These are phyloP conservation scores for Ramalina intermedia DNA, from an alignment of 495 filamentous ascomycete species.

Conservation along the genomic window DNA sequence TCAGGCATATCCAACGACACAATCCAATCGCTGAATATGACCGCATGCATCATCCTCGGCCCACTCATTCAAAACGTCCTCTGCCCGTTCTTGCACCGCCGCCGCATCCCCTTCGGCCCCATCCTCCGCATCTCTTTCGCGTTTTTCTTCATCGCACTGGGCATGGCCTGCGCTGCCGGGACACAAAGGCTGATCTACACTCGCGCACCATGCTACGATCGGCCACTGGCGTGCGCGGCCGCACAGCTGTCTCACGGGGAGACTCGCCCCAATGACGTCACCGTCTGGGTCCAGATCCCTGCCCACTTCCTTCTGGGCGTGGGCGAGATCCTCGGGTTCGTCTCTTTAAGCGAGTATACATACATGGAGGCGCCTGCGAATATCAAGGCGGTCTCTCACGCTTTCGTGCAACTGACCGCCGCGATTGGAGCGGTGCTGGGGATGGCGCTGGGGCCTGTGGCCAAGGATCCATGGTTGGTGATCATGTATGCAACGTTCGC, in stretches of 20 bases:
- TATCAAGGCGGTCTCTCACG: slow-evolving; percentile 22
- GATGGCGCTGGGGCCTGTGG: slow-evolving; percentile 19
- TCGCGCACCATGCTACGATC: slow-evolving; percentile 35
- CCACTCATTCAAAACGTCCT: slow-evolving; percentile 33
- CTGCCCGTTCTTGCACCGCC: slow-evolving; percentile 27
- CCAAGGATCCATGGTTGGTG: slow-evolving; percentile 26
- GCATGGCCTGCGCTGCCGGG: slow-evolving; percentile 35
- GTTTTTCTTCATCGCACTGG: slow-evolving; percentile 26
- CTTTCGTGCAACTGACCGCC: slow-evolving; percentile 14
- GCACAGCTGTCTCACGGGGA: background rate
- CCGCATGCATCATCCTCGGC: slow-evolving; percentile 30
- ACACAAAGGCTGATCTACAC: slow-evolving; percentile 28
- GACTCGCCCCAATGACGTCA: slow-evolving; percentile 30
- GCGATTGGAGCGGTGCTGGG: slow-evolving; percentile 17
- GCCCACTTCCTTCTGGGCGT: slow-evolving; percentile 48
- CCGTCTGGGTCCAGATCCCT: slow-evolving; percentile 40
- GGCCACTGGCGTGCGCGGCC: slow-evolving; percentile 26
- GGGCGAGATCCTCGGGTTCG: slow-evolving; percentile 52
- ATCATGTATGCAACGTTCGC: slow-evolving; percentile 37
- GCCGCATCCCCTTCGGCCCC: slow-evolving; percentile 28
- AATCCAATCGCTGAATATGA: slow-evolving; percentile 22
- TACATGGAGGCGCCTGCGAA: slow-evolving; percentile 21
- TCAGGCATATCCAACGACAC: slow-evolving; percentile 37
- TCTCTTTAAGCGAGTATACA: slow-evolving; percentile 38
- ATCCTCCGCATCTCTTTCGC: slow-evolving; percentile 37